A percentile compares a stretch with the other conserved stretches of the same genome.
Conservation (phyloP, 495 filamentous ascomycete species). For the Podospora fimiseda region DNA sequence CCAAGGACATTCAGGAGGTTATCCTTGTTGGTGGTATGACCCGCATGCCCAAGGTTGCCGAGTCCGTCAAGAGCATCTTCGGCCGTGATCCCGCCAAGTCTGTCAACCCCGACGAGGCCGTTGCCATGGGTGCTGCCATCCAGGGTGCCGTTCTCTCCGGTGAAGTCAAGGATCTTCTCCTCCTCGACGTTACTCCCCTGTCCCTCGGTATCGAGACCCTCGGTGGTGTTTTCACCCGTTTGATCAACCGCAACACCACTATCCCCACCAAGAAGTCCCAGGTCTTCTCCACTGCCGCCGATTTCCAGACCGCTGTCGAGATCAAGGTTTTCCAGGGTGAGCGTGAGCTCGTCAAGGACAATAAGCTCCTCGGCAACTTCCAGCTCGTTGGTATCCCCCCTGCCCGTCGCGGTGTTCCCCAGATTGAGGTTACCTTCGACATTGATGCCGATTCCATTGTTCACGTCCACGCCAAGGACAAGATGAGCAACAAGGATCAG, state of each 20-base stretch:
- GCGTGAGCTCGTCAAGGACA: slow-evolving; percentile 98
- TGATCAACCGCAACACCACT: slow-evolving; percentile 99
- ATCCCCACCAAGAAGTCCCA: slow-evolving; percentile 99
- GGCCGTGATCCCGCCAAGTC: slow-evolving; percentile 97
- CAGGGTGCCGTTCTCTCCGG: slow-evolving; percentile 96
- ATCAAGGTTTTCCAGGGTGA: slow-evolving; percentile 99
- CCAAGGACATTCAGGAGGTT: slow-evolving; percentile 96
- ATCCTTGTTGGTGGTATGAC: slow-evolving; percentile 99
- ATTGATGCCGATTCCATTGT: slow-evolving; percentile 99
- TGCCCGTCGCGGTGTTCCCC: slow-evolving; percentile 94
- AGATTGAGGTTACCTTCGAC: slow-evolving; percentile 98
- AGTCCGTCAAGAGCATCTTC: slow-evolving; percentile 96
- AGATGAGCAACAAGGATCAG: slow-evolving; percentile 99
- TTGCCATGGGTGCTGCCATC: slow-evolving; percentile 96
- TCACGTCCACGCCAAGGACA: slow-evolving; percentile 98
- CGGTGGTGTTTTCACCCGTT: slow-evolving; percentile 96
- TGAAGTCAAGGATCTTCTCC: slow-evolving; percentile 92
- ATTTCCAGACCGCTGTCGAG: slow-evolving; percentile 99
- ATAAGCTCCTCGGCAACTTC: slow-evolving; percentile 99
- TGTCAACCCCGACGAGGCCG: slow-evolving; percentile 98
- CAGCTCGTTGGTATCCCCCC: slow-evolving; percentile 97
- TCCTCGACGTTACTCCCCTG: slow-evolving; percentile 94
- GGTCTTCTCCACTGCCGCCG: slow-evolving; percentile 95
- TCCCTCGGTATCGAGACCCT: slow-evolving; percentile 99
- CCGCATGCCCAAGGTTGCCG: slow-evolving; percentile 98